These are phyloP conservation scores for Lachnellula subtilissima DNA, from an alignment of 2,329 filamentous ascomycete species.

Conservation along the genomic window DNA sequence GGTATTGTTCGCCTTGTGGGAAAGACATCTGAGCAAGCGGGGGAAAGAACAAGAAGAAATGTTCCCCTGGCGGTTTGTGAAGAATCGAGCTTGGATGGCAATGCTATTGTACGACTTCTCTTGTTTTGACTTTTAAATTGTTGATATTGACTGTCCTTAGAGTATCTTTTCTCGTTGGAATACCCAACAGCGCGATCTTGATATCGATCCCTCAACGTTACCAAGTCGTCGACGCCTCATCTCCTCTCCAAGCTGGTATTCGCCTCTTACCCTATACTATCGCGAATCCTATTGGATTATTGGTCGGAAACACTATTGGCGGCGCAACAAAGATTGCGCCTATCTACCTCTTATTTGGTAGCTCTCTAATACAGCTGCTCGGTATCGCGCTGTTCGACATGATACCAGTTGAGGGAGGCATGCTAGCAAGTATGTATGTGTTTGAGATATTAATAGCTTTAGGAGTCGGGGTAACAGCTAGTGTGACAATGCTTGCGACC, in stretches of 20 bases:
- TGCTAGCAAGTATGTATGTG: background rate
- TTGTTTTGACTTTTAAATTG: background rate
- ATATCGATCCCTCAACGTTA: background rate
- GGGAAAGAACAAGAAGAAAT: background rate
- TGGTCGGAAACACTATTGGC: background rate
- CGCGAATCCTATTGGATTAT: background rate
- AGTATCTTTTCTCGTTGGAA: background rate
- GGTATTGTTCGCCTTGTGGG: background rate
- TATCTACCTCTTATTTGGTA: background rate
- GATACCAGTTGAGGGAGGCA: background rate
- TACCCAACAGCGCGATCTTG: background rate
- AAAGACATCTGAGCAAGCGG: background rate
- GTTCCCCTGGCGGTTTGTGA: background rate
- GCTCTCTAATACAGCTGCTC: background rate
- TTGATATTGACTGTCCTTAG: background rate
- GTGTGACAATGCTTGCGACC: background rate
- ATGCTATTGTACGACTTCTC: background rate
- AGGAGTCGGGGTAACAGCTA: background rate
- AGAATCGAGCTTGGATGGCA: background rate
- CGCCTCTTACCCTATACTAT: background rate
- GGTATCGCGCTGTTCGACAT: background rate
- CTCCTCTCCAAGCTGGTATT: background rate
- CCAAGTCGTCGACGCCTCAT: background rate
- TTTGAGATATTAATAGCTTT: background rate
- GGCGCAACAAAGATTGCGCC: background rate